Base-by-base conservation (phyloP, 305 asterid species). In the Rubia peregrina region DNA sequence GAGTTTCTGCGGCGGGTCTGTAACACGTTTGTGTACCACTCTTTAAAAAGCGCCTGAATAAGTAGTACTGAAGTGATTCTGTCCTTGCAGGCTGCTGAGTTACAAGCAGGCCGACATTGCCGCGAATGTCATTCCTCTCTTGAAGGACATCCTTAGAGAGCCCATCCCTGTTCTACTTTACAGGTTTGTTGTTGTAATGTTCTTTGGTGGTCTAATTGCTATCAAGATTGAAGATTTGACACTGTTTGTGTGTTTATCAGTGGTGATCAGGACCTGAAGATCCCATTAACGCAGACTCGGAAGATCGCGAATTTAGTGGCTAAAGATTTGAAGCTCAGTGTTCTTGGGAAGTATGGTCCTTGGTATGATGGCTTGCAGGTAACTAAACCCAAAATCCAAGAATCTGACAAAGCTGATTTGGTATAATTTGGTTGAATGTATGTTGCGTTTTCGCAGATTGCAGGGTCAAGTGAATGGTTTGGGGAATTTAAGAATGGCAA, bases 341-440 rank as follows among this genome's bases (percentile, higher is more conserved):
- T 71, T 44, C 69, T 75, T 6, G 61, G 30, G 38, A 68, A 46
- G 41, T 71, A 75, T 65, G 72, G 82, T 62, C 77, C 79, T 53
- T 79, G 82, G 82, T 78, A 74, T 17, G 77, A 75, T 68, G 77
- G 67, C 19, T 16, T 14, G 57, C 77, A 79, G 79, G 82, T 78
- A 74, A 38, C 48, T 6, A 4, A 43, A 43, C 48, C 11, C 8
- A 8, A 21, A 57, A 60, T 3, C 9, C n/a, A 22, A 11, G 0
- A 7, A 30, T 1, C 33, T 30, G 33, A 30, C 33, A 30, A 30
- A 3, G 33, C 33, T 30, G 33, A 30, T 30, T 30, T 30, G 33
- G 3, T 30, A 1, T 30, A 30, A 30, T 30, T 30, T 3, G 33
- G 33, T 30, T 30, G 33, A 30, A 30, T 30, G 33, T 30, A 30